Conservation (phyloP, 2,329 filamentous ascomycete genomes). For the Esteya vermicola region DNA sequence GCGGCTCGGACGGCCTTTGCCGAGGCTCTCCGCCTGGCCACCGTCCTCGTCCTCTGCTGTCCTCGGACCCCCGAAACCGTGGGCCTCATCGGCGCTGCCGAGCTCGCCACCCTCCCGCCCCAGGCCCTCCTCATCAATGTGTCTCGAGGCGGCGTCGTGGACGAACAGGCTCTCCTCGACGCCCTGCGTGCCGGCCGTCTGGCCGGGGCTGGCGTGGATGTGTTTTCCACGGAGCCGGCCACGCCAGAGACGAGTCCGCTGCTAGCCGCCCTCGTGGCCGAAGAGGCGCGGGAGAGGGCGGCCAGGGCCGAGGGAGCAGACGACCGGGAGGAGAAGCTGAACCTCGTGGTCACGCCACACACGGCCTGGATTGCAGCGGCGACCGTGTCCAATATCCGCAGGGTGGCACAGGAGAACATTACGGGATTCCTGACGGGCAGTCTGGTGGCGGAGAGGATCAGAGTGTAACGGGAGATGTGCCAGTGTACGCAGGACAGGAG, state of each 20-base stretch:
- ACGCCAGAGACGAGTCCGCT: constrained; percentile 7
- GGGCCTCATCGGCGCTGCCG: constrained; percentile 10
- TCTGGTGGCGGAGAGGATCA: constrained; percentile 1
- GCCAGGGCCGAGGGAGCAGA: neutral
- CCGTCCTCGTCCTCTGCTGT: constrained; percentile 17
- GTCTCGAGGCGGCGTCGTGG: constrained; percentile 18
- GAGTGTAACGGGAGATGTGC: too few relatives aligned
- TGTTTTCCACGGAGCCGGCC: constrained; percentile 19
- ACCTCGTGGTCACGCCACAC: constrained; percentile 10
- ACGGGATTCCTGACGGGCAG: constrained; percentile 3
- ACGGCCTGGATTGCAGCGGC: constrained; percentile 9
- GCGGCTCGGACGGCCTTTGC: constrained; percentile 12
- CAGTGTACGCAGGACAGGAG: too few relatives aligned
- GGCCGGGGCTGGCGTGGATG: constrained; percentile 19
- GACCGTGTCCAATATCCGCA: constrained; percentile 7
- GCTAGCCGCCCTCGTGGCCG: constrained; percentile 3
- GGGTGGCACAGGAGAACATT: constrained; percentile 8
- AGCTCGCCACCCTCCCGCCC: constrained; percentile 10
- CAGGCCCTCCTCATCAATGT: constrained; percentile 19
- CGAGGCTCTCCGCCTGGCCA: constrained; percentile 14
- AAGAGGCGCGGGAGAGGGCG: neutral
- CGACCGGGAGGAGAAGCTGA: neutral
- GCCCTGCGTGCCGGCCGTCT: constrained; percentile 17
- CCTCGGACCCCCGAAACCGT: constrained; percentile 15
- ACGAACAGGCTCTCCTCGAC: constrained; percentile 19